Evolutionary conservation across 1,284 basidiomycete species (phyloP).

Genomic region (Tilletia caries): DNA sequence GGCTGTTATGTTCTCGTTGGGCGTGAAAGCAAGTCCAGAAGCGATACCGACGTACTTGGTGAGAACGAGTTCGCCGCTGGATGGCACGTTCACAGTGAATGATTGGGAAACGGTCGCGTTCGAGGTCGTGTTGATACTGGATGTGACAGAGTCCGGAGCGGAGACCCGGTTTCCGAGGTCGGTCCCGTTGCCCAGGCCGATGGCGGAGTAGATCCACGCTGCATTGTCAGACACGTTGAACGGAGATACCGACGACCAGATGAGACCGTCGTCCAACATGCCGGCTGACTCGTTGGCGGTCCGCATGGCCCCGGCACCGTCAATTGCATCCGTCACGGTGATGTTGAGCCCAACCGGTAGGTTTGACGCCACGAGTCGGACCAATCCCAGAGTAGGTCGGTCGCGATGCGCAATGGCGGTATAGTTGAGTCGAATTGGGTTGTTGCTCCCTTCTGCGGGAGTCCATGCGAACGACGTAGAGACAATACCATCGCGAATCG

Average conservation of each 20-base stretch:
- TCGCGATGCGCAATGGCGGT: constrained; percentile 36
- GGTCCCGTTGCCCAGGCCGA: constrained; percentile 15
- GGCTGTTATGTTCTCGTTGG: constrained; percentile 24
- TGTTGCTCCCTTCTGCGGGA: not conserved
- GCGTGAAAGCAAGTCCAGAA: constrained; percentile 39
- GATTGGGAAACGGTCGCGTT: constrained; percentile 21
- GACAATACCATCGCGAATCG: constrained; percentile 38
- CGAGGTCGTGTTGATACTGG: constrained; percentile 15
- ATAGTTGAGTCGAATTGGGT: constrained; percentile 27
- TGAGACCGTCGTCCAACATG: constrained; percentile 21
- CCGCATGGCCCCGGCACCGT: constrained; percentile 39
- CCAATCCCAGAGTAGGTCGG: constrained; percentile 29
- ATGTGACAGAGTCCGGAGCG: constrained; percentile 14
- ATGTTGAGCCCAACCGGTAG: constrained; percentile 18
- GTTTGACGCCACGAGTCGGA: constrained; percentile 28
- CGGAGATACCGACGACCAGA: constrained; percentile 36
- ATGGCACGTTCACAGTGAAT: constrained; percentile 23
- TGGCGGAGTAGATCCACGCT: constrained; percentile 19
- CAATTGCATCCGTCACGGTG: constrained; percentile 39
- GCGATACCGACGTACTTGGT: constrained; percentile 47
- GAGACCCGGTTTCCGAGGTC: not conserved
- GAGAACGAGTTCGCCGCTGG: constrained; percentile 23
- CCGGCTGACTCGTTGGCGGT: constrained; percentile 26
- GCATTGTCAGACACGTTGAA: constrained; percentile 33
- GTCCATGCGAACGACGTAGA: constrained; percentile 33